Evolutionary conservation across 768 basidiomycete genomes (phyloP).

Genomic region (Lactifluus pinguis): DNA sequence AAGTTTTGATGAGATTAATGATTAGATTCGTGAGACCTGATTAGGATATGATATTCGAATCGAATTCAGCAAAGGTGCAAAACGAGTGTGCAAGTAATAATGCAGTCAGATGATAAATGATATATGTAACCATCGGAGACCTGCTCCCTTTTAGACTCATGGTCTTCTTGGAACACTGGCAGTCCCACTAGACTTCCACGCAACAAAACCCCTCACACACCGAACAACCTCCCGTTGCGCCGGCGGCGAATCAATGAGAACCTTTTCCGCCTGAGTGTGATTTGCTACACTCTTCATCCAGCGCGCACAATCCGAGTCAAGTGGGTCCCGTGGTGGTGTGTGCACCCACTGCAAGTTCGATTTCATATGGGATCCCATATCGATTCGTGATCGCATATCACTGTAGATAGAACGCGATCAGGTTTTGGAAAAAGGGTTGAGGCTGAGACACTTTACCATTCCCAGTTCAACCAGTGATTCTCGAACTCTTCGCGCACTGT

Average conservation of each 20-base stretch:
- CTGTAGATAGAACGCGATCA: conserved; percentile 28
- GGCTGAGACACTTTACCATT: conserved; percentile 35
- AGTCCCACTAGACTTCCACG: conserved; percentile 11
- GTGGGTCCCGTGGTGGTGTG: conserved; percentile 20
- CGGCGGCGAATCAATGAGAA: not conserved
- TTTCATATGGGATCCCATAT: conserved; percentile 5
- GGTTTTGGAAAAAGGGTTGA: not conserved
- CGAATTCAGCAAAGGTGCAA: not conserved
- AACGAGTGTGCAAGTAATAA: not conserved
- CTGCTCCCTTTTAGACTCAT: too few relatives aligned
- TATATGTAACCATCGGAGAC: too few relatives aligned
- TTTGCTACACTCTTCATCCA: conserved; percentile 36
- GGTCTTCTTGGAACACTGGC: not conserved
- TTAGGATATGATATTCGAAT: not conserved
- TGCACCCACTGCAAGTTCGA: conserved; percentile 48
- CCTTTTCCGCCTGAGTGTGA: not conserved
- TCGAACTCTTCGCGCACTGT: conserved; percentile 55
- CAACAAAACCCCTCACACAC: conserved; percentile 19
- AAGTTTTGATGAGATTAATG: not conserved
- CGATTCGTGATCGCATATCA: conserved; percentile 59
- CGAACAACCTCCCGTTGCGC: conserved; percentile 9
- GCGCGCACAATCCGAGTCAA: conserved; percentile 39
- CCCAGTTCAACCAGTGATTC: conserved; percentile 59
- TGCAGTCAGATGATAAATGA: too few relatives aligned
- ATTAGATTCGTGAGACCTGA: not conserved